Base-by-base conservation (phyloP, 2,329 filamentous ascomycete genomes). In the Didymella lethalis region DNA sequence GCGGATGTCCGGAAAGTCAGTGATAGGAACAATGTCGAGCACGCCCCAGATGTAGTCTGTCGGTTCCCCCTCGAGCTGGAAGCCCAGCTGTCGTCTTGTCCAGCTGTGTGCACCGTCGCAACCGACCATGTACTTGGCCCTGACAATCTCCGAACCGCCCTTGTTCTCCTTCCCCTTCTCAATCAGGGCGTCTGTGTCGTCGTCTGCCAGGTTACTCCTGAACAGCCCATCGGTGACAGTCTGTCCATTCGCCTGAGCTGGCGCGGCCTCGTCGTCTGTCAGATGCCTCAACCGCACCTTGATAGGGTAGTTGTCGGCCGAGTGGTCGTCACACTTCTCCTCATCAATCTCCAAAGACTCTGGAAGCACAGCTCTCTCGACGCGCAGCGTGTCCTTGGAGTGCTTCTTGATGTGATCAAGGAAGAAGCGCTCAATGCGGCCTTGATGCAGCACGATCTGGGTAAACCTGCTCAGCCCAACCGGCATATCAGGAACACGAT, bases 371-470 rank as follows among this genome's bases (percentile, higher is more conserved):
- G 83, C 84, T 4, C 87, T 81, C 65, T 90, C 88, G 7, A 77
- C 72, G 8, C 62, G 63, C 12, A 91, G 81, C 5, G 73, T 69
- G 46, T 88, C 82, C 16, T 83, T 81, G 2, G 82, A 84, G 65
- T 84, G 74, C 52, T 84, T 77, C 62, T 82, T 81, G 50, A 90
- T 84, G 45, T 84, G 82, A 61, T 90, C 86, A 0, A 89, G 78
- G 65, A 90, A 87, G 70, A 88, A 89, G 1, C 83, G 79, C 69
- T 92, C 89, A 59, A 91, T 86, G 1, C 88, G 84, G 3, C 88
- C 90, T 75, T 92, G 90, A 65, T 91, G 89, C 38, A 93, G 74
- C 4, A 90, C 86, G 3, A 87, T 84, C 69, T 91, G 84, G 54
- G 86, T 85, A 64, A 89, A 90, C 5, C 84, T 82, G 23, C 83